Conservation (phyloP, 2,329 filamentous ascomycete species). For the Aspergillus arachidicola region DNA sequence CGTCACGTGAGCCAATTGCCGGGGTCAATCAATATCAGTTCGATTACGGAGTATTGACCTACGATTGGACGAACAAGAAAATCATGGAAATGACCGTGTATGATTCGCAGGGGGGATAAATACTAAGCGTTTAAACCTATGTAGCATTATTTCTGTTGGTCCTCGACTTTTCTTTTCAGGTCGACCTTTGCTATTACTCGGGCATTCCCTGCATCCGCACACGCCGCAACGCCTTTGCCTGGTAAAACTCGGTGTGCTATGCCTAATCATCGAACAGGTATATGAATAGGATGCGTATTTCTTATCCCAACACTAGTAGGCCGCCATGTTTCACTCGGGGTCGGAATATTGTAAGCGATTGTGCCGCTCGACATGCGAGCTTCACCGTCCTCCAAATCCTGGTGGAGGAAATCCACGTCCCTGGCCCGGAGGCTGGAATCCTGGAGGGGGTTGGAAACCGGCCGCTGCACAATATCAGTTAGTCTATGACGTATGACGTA, state of each 20-base stretch:
- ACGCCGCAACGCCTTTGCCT: slow-evolving; percentile 47
- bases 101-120: slow-evolving; percentile 6
- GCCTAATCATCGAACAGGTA: slow-evolving; percentile 22
- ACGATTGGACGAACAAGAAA: background rate
- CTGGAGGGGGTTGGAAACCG: slow-evolving; percentile 63
- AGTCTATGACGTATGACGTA: slow-evolving; percentile 29
- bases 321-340: slow-evolving; percentile 22
- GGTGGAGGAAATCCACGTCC: slow-evolving; percentile 56
- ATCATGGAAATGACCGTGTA: background rate
- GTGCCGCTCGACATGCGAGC: slow-evolving; percentile 25
- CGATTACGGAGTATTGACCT: background rate
- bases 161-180: slow-evolving; percentile 16
- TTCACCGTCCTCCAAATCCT: slow-evolving; percentile 50
- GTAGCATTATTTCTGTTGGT: slow-evolving; percentile 28
- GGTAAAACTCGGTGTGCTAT: slow-evolving; percentile 33
- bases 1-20: slow-evolving; percentile 22
- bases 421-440: slow-evolving; percentile 70
- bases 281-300: slow-evolving; percentile 20
- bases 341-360: slow-evolving; percentile 27
- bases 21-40: background rate
- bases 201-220: slow-evolving; percentile 40
- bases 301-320: slow-evolving; percentile 19
- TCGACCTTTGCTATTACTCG: slow-evolving; percentile 31
- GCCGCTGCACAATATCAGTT: slow-evolving; percentile 48
- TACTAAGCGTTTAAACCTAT: slow-evolving; percentile 15